Evolutionary conservation across 1,284 basidiomycete genomes (phyloP), one percentile per base, ranked within the genome.

Genomic region (Ustilago shanxiensis): DNA sequence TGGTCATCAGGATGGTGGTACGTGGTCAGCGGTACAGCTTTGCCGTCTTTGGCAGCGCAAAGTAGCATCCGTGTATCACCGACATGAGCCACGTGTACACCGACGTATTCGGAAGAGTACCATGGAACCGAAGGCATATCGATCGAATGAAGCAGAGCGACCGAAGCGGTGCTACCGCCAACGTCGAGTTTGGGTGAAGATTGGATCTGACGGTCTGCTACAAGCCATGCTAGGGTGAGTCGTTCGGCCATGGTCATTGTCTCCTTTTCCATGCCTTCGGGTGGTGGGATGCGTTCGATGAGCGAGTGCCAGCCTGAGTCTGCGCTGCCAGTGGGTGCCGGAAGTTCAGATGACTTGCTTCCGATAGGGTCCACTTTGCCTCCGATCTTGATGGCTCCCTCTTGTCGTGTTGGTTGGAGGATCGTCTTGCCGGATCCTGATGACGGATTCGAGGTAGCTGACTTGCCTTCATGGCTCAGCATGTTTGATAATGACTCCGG

Each of bases 1-100:
- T 91, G 91, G 24, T 93, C 90, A 81, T 98, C 95, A 18, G 95
- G 93, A 86, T 98, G 95, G 86, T 99, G 96, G 53, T 79, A 79
- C 18, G 71, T 74, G 1, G 84, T 85, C 89, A 98, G 91, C 0
- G 93, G 90, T 37, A 90, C 88, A 20, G 92, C 93, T 58, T 89
- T 88, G 3, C 93, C 94, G 39, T 90, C 90, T 37, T 91, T 87
- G 0, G 90, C 91, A 10, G 92, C 88, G 76, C 94, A 95, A 37
- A 98, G 87, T 10, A 98, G 86, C 11, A 95, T 92, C 26, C 94
- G 91, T 0, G 96, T 98, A 49, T 85, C 84, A 31, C 95, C 95
- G 78, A 92, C 92, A 86, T 99, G 96, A 7, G 93, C 94, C n/a
- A 97, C 91, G 0, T 94, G 95, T 31, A 87, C 59, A 1, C 80